These are phyloP conservation scores for Saccharomycopsis oosterbeekiorum DNA, from an alignment of 805 yeast genomes.

Conservation along the genomic window DNA sequence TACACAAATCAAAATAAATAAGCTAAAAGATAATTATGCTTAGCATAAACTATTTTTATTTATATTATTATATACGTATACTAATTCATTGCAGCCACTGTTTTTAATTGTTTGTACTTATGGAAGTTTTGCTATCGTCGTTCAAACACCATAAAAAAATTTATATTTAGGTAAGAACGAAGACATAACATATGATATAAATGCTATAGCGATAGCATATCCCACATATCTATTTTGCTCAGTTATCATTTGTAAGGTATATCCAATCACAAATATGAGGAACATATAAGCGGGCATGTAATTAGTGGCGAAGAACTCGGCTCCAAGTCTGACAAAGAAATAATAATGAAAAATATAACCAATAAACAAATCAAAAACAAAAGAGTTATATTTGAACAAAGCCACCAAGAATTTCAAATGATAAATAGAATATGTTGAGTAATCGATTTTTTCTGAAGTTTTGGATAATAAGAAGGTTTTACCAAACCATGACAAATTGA, in stretches of 20 bases:
- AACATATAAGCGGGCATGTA: slow-evolving; percentile 14
- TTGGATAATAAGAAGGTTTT: slow-evolving; percentile 23
- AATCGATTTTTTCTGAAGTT: neutral
- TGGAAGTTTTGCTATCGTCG: neutral
- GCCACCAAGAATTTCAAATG: slow-evolving; percentile 6
- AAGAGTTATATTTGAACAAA: slow-evolving; percentile 7
- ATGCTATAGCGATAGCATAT: neutral
- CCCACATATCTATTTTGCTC: slow-evolving; percentile 1
- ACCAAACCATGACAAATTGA: slow-evolving; percentile 26
- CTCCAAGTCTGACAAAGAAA: slow-evolving; percentile 36
- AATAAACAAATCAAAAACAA: slow-evolving; percentile 25
- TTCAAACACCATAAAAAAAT: slow-evolving; percentile 1
- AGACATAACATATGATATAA: neutral
- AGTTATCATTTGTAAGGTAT: slow-evolving; percentile 20
- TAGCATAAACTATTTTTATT: no score
- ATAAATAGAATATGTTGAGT: neutral
- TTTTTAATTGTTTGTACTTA: neutral
- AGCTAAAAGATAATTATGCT: no score
- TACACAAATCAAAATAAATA: no score
- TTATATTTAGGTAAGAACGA: neutral
- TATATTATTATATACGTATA: no score
- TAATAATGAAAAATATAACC: slow-evolving; percentile 52
- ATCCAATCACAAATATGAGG: slow-evolving; percentile 10
- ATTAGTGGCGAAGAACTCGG: slow-evolving; percentile 4
- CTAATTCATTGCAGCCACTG: neutral